phyloP scores from a whole-genome alignment of 2,329 filamentous ascomycete species.

The Exophiala sp. region DNA sequence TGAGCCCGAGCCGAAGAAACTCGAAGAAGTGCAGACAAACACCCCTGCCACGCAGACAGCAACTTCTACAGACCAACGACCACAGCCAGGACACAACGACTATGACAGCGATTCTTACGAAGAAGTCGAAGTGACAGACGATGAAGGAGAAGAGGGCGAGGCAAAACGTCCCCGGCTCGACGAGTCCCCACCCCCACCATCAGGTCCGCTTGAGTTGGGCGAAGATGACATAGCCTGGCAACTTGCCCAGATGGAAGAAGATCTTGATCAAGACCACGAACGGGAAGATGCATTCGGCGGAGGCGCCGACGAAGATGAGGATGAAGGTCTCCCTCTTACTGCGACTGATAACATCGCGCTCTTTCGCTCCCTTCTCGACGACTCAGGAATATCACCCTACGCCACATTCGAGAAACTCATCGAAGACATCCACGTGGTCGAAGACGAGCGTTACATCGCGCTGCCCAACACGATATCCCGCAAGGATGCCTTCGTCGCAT shows the following conservation, averaged over 20 bases:
- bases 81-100: conserved; percentile 32
- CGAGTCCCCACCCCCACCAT: conserved; percentile 37
- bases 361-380: conserved; percentile 82
- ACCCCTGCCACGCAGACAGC: conserved; percentile 14
- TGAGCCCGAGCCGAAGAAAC: conserved; percentile 27
- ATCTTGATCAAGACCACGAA: conserved; percentile 71
- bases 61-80: conserved; percentile 8
- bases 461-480: conserved; percentile 76
- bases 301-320: conserved; percentile 64
- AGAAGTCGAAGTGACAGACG: conserved; percentile 69
- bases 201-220: conserved; percentile 70
- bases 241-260: conserved; percentile 80
- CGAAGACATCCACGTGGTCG: conserved; percentile 74
- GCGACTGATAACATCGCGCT: conserved; percentile 72
- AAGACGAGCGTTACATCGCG: conserved; percentile 83
- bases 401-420: conserved; percentile 87
- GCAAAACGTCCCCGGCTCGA: conserved; percentile 51
- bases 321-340: conserved; percentile 65
- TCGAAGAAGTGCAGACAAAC: conserved; percentile 22
- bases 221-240: conserved; percentile 95
- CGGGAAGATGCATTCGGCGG: conserved; percentile 62
- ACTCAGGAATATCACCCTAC: conserved; percentile 79
- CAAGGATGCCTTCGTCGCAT: conserved; percentile 78
- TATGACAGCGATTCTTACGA: conserved; percentile 70
- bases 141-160: conserved; percentile 43